phyloP scores from a whole-genome alignment of 192 early-diverging fungal genomes.

The Backusella morwellensis region DNA sequence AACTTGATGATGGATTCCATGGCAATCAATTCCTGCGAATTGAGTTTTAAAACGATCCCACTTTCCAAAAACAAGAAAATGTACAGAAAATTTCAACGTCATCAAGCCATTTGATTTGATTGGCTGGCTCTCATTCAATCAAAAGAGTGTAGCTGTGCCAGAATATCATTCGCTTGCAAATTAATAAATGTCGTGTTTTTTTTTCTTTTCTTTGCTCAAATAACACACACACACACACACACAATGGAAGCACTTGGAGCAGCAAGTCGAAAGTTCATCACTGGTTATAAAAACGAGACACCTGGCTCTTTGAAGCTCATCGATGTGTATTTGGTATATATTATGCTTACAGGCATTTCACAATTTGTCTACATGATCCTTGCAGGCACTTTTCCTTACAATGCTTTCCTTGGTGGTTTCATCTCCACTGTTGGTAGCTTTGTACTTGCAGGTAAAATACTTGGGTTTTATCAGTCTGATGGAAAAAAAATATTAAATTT shows the following conservation, averaged over 20 bases:
- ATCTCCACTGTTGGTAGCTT: slow-evolving; percentile 89
- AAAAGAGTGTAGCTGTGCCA: not conserved
- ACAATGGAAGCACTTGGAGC: slow-evolving; percentile 15
- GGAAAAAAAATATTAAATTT: not conserved
- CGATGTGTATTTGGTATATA: slow-evolving; percentile 90
- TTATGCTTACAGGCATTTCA: slow-evolving; percentile 83
- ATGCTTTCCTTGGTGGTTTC: slow-evolving; percentile 96
- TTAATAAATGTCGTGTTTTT: slow-evolving; percentile 3
- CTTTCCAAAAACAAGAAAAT: no score
- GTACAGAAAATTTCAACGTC: no score
- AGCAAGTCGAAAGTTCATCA: slow-evolving; percentile 20
- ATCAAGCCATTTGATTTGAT: not conserved
- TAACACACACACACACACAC: not conserved
- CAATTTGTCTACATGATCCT: slow-evolving; percentile 89
- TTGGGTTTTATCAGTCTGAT: not conserved
- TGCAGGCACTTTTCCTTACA: slow-evolving; percentile 95
- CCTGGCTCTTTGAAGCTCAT: slow-evolving; percentile 84
- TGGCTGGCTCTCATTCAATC: not conserved
- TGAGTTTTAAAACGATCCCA: no score
- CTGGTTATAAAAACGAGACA: slow-evolving; percentile 61
- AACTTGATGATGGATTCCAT: no score
- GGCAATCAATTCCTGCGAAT: no score
- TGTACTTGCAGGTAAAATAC: slow-evolving; percentile 74
- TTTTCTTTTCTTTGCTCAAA: not conserved
- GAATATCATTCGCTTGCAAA: not conserved